Conservation (phyloP, 495 filamentous ascomycete genomes). For the Penicillium paradoxum region DNA sequence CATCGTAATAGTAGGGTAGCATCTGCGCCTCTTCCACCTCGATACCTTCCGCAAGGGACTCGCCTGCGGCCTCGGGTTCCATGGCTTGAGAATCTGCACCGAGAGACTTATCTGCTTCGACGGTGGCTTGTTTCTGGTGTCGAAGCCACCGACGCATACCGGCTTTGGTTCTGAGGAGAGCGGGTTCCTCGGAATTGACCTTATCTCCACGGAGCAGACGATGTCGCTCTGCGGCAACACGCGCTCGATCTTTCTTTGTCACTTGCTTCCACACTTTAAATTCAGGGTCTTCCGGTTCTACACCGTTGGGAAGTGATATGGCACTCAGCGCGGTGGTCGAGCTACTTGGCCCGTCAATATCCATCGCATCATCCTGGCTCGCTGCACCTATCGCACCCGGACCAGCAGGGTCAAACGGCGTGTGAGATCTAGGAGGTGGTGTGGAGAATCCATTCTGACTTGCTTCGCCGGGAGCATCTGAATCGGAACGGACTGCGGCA, state of each 20-base stretch:
- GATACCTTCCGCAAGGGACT: slow-evolving; percentile 87
- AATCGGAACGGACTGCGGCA: slow-evolving; percentile 54
- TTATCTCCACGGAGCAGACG: slow-evolving; percentile 79
- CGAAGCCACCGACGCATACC: slow-evolving; percentile 80
- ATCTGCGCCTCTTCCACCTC: slow-evolving; percentile 74
- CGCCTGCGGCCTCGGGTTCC: slow-evolving; percentile 45
- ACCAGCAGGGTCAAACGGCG: slow-evolving; percentile 71
- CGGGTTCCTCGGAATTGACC: slow-evolving; percentile 82
- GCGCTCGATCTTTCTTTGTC: slow-evolving; percentile 92
- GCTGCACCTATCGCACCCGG: slow-evolving; percentile 47
- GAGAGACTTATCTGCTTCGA: slow-evolving; percentile 47
- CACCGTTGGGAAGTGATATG: slow-evolving; percentile 35
- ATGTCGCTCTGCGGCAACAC: slow-evolving; percentile 70
- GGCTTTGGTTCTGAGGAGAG: slow-evolving; percentile 69
- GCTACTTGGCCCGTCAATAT: slow-evolving; percentile 63
- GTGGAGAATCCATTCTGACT: slow-evolving; percentile 81
- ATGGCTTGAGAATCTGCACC: slow-evolving; percentile 46
- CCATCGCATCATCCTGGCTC: slow-evolving; percentile 75
- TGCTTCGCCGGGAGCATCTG: slow-evolving; percentile 58
- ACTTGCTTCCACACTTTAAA: slow-evolving; percentile 99
- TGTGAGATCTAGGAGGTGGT: slow-evolving; percentile 69
- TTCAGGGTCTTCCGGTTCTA: slow-evolving; percentile 74
- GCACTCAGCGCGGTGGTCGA: slow-evolving; percentile 56
- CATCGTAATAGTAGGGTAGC: slow-evolving; percentile 91
- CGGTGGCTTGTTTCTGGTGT: slow-evolving; percentile 59